Evolutionary conservation across 1,139 yeast species (phyloP).

Genomic region (Yamadazyma pseudoaaseri): DNA sequence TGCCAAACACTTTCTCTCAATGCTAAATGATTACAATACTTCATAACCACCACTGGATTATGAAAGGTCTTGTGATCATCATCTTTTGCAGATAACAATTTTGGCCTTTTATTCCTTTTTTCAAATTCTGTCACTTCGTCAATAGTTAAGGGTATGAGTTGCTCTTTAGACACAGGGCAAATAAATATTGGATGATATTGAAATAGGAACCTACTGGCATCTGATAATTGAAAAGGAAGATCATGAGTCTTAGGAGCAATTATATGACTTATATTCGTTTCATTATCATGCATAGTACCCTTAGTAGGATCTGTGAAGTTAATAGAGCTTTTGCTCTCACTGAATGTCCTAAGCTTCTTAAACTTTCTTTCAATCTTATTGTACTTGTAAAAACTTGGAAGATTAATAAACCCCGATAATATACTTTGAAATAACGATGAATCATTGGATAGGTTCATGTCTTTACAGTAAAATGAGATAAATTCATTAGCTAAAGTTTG

Average conservation of each 20-base stretch:
- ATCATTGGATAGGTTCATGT: conserved; percentile 62
- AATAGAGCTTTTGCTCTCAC: conserved; percentile 28
- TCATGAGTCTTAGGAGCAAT: conserved; percentile 28
- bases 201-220: conserved; percentile 39
- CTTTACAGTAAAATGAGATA: conserved; percentile 65
- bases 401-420: conserved; percentile 68
- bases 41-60: conserved; percentile 46
- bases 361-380: conserved; percentile 42
- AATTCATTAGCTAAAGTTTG: conserved; percentile 48
- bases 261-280: conserved; percentile 4
- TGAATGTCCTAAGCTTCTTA: conserved; percentile 30
- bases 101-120: conserved; percentile 21
- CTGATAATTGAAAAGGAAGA: conserved; percentile 46
- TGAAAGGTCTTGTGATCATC: conserved; percentile 12
- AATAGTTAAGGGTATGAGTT: conserved; percentile 41
- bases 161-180: conserved; percentile 90
- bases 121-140: conserved; percentile 16
- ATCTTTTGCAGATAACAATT: conserved; percentile 10
- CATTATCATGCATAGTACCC: not conserved
- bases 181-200: conserved; percentile 82
- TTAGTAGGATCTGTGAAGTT: not conserved
- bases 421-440: conserved; percentile 69
- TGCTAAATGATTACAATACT: conserved; percentile 46
- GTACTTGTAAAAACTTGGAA: conserved; percentile 72
- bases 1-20: conserved; percentile 46